Base-by-base conservation (phyloP, 176 grass and related monocot genomes). In the Chloris gayana region DNA sequence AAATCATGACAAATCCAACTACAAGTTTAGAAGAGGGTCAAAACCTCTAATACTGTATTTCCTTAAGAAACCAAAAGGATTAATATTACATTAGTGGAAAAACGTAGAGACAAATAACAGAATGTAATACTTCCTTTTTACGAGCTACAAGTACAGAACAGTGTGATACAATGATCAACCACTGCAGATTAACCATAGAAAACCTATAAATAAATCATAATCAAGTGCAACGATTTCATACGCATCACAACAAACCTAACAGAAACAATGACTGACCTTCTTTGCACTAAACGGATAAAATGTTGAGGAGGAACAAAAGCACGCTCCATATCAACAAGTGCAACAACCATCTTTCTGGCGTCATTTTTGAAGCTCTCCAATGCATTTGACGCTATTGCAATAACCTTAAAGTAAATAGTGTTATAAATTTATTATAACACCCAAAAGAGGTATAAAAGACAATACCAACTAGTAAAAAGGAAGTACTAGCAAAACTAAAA, bases 241-340 rank as follows among this genome's bases (percentile, higher is more conserved):
- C 17, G 64, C 24, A 54, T 64, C 21, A 81, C 39, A 87, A 51
- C 21, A 21, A 72, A 54, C 15, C n/a, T 81, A 73, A 80, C 11
- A 72, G 83, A 67, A 50, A n/a, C 1, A 68, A 64, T 22, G 38
- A 87, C 64, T 72, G 68, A 97, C 94, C 94, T 97, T 84, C 94
- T 77, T 75, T 97, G 94, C 70, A 97, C 94, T 72, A 97, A 86
- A 51, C 89, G 91, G 72, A 94, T 97, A 46, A 97, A 97, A 82
- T 97, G 89, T 76, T 92, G 94, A 85, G 94, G 89, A 84, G 94
- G 94, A 72, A 97, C 91, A 88, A 94, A 94, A 30, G 89, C 87
- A 73, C 91, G 94, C 80, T 97, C 94, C 94, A 97, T 97, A 80
- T 94, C 91, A 88, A 97, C 91, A 87, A 97, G 89, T 45, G 94